These are phyloP conservation scores for Penicillium sp. DNA, from an alignment of 2,329 filamentous ascomycete species.

Conservation along the genomic window DNA sequence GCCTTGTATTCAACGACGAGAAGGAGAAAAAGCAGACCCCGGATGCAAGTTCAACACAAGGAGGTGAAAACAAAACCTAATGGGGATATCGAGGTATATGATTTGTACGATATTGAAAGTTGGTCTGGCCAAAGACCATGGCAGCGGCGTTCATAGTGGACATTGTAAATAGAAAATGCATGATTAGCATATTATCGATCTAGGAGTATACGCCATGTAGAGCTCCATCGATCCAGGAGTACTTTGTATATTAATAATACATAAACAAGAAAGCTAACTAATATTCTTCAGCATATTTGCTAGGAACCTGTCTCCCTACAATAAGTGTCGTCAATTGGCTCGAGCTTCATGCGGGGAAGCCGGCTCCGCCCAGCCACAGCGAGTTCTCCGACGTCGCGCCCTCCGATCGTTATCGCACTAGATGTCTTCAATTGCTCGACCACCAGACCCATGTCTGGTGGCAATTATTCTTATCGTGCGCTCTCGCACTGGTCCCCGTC, in stretches of 20 bases:
- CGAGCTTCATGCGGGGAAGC: constrained; percentile 17
- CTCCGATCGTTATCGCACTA: constrained; percentile 9
- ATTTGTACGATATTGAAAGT: constrained; percentile 18
- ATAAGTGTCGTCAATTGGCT: constrained; percentile 7
- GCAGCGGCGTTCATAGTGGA: constrained; percentile 12
- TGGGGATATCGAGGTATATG: not conserved
- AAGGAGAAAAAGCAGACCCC: constrained; percentile 13
- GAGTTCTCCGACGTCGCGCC: constrained; percentile 12
- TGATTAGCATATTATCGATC: too few species aligned
- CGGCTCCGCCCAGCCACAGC: constrained; percentile 13
- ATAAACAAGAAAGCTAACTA: too few species aligned
- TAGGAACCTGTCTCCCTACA: too few species aligned
- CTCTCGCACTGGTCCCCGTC: constrained; percentile 69
- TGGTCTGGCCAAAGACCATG: not conserved
- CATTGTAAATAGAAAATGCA: constrained; percentile 20
- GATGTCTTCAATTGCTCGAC: constrained; percentile 45
- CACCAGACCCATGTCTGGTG: constrained; percentile 54
- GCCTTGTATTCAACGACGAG: constrained; percentile 57
- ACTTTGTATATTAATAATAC: too few species aligned
- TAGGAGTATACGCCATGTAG: too few species aligned
- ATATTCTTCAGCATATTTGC: too few species aligned
- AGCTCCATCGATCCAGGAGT: too few species aligned
- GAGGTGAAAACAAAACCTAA: constrained; percentile 11
- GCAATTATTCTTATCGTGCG: constrained; percentile 70
- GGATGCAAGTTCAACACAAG: constrained; percentile 3